These are phyloP conservation scores for Boletus edulis DNA, from an alignment of 768 basidiomycete genomes.

Conservation along the genomic window DNA sequence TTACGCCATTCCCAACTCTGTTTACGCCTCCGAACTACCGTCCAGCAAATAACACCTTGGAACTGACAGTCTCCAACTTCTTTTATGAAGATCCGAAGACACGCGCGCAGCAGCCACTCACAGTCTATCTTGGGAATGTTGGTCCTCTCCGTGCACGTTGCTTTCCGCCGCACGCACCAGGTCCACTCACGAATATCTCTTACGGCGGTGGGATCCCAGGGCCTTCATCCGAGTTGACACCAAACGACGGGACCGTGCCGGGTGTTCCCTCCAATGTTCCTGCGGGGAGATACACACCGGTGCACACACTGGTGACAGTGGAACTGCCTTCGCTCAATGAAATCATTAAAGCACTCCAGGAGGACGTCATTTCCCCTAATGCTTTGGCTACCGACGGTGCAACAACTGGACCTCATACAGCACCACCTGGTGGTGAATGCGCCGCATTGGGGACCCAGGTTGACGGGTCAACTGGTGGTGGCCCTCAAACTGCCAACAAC, in stretches of 20 bases:
- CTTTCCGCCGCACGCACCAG: conserved; percentile 70
- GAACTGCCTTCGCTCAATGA: conserved; percentile 78
- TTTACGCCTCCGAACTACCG: conserved; percentile 78
- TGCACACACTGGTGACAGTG: conserved; percentile 82
- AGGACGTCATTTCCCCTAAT: conserved; percentile 54
- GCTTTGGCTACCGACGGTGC: conserved; percentile 34
- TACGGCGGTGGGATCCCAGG: conserved; percentile 51
- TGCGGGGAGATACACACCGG: conserved; percentile 50
- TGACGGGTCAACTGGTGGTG: conserved; percentile 26
- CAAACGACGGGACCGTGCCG: conserved; percentile 21
- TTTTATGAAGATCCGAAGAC: conserved; percentile 76
- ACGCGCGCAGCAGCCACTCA: conserved; percentile 63
- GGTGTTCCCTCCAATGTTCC: conserved; percentile 23
- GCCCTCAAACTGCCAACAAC: conserved; percentile 17
- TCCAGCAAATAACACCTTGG: conserved; percentile 68
- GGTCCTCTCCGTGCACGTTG: conserved; percentile 80
- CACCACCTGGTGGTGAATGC: conserved; percentile 25
- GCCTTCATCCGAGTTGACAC: conserved; percentile 32
- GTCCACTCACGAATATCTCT: conserved; percentile 61
- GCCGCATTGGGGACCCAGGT: conserved; percentile 25
- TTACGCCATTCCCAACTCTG: conserved; percentile 88
- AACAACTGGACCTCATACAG: conserved; percentile 36
- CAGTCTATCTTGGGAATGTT: conserved; percentile 86
- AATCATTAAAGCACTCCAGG: conserved; percentile 75
- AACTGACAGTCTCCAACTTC: conserved; percentile 85